Conservation (phyloP, 2,329 filamentous ascomycete species). For the Pseudocercospora fijiensis region DNA sequence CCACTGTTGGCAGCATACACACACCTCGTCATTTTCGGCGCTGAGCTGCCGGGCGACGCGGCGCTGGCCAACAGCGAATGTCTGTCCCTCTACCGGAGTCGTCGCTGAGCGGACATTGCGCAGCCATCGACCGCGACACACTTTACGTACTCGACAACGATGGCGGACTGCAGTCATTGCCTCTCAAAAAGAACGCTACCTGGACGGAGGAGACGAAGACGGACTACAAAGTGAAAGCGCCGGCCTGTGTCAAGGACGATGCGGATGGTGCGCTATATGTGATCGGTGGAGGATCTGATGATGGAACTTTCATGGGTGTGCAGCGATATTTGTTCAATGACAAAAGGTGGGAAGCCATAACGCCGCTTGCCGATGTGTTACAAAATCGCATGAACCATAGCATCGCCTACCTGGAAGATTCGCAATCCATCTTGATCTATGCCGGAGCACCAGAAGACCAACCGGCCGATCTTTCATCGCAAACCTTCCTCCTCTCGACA, state of each 20-base stretch:
- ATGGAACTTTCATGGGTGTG: conserved; percentile 68
- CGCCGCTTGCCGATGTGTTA: conserved; percentile 52
- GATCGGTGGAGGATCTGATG: conserved; percentile 67
- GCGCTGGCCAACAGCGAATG: conserved; percentile 52
- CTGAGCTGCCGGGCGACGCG: conserved; percentile 24
- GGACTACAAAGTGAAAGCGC: conserved; percentile 71
- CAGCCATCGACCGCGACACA: conserved; percentile 74
- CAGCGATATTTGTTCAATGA: conserved; percentile 64
- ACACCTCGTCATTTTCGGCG: conserved; percentile 13
- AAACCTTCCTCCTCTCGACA: conserved; percentile 73
- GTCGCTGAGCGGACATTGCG: conserved; percentile 74
- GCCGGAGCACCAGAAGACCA: conserved; percentile 68
- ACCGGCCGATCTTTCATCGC: conserved; percentile 57
- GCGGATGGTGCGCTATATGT: conserved; percentile 69
- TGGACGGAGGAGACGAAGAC: conserved; percentile 65
- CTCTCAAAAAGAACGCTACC: conserved; percentile 64
- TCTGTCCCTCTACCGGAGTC: conserved; percentile 67
- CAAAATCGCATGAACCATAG: conserved; percentile 73
- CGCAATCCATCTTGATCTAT: conserved; percentile 75
- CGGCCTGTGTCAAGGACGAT: conserved; percentile 71
- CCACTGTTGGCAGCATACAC: conserved; percentile 9
- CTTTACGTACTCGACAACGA: conserved; percentile 78
- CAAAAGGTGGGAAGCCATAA: conserved; percentile 59
- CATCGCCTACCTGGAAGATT: conserved; percentile 69
- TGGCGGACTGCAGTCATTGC: conserved; percentile 69